Base-by-base conservation (phyloP, 1,139 yeast species). In the Geotrichum phurueaensis region DNA sequence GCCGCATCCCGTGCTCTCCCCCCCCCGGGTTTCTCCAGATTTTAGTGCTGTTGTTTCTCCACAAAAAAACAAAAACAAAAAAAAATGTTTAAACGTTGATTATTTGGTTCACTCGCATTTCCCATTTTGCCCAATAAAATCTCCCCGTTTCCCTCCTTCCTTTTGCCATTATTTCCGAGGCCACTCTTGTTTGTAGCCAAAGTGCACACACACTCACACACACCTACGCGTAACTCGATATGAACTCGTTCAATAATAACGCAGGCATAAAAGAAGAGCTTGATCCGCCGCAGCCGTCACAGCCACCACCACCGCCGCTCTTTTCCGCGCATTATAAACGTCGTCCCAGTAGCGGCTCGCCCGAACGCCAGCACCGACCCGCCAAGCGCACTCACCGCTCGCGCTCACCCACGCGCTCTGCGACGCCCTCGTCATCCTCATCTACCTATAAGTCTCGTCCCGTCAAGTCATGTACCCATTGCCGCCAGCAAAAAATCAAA, bases 401-500 rank as follows among this genome's bases (percentile, higher is more conserved):
- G 20, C 47, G 22, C 15, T 29, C 51, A 22, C 27, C 25, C 23
- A 36, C 29, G 9, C 31, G n/a, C n/a, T 31, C 57, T 22, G 33
- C 31, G 15, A 29, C 20, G 20, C 22, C 51, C 18, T 2, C n/a
- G n/a, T 18, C 29, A 18, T 13, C 29, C 51, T 13, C 51, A 7
- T 15, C 27, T 7, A 33, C 39, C 39, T 33, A 39, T 18, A 39
- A 48, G 13, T 43, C 61, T 13, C 60, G 97, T 60, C 97, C 97
- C 0, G 96, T 91, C 1, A 88, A 96, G 0, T 87, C 96, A 2
- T 92, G 98, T 71, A 89, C 96, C 0, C 95, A 90, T 70, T 92
- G 98, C 71, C 84, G 97, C 59, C 97, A 92, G 71, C 97, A 91
- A 71, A 92, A 92, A 74, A 90, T 91, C 74, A 88, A 87, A 70